Percentiles rank a stretch among this genome's conserved stretches.
Evolutionary conservation across 1,284 basidiomycete genomes (phyloP).

Genomic region (Malassezia restricta): DNA sequence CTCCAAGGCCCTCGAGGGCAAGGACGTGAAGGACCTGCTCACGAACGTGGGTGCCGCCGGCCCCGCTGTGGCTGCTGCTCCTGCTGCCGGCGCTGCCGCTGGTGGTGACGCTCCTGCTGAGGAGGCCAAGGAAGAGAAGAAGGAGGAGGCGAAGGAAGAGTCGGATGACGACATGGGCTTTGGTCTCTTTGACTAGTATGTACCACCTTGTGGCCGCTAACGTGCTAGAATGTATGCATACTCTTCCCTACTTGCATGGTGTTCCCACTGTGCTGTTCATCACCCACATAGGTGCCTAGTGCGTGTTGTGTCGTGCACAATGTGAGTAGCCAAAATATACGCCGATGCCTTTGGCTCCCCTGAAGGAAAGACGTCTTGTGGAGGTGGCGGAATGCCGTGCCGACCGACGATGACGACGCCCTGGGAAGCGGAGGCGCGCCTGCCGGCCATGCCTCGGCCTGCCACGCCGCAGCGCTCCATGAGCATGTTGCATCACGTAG

Average conservation of each 20-base stretch:
- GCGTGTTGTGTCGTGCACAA: no score
- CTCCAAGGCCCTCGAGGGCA: constrained; percentile 93
- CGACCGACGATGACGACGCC: no score
- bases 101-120: constrained; percentile 58
- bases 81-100: constrained; percentile 53
- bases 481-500: constrained; percentile 33
- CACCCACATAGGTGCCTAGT: no score
- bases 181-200: constrained; percentile 18
- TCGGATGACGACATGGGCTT: constrained; percentile 25
- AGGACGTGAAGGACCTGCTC: constrained; percentile 88
- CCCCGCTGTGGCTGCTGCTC: constrained; percentile 51
- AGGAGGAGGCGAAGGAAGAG: constrained; percentile 48
- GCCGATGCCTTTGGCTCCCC: no score
- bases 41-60: constrained; percentile 78
- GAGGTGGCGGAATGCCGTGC: no score
- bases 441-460: not conserved
- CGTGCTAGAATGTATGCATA: no score
- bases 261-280: constrained; percentile 2
- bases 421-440: no score
- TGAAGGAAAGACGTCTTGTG: no score
- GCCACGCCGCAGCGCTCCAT: constrained; percentile 28
- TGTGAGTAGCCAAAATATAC: no score
- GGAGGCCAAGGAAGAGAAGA: constrained; percentile 71
- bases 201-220: constrained; percentile 1
- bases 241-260: constrained; percentile 4